Evolutionary conservation across 1,139 yeast species (phyloP).

Genomic region (Debaryomyces psychrophilus): DNA sequence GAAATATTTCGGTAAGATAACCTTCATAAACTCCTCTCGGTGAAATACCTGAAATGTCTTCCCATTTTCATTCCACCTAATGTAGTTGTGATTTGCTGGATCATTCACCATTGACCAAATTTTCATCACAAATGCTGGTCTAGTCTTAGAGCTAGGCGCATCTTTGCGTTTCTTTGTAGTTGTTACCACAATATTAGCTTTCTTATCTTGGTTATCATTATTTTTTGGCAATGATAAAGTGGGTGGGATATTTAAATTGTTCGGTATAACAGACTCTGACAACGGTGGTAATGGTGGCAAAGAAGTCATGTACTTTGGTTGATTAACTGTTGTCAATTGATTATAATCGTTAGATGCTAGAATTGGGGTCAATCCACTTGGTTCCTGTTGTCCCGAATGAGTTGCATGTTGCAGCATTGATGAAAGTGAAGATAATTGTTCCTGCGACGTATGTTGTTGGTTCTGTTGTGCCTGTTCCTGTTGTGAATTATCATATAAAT

Average conservation of each 20-base stretch:
- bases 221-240: conserved; percentile 14
- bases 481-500: conserved; percentile 18
- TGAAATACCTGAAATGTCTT: conserved; percentile 80
- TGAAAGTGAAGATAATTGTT: conserved; percentile 5
- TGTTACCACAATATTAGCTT: conserved; percentile 9
- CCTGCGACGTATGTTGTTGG: neutral
- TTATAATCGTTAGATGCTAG: conserved; percentile 18
- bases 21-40: conserved; percentile 83
- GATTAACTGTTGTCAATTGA: conserved; percentile 17
- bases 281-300: conserved; percentile 41
- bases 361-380: conserved; percentile 17
- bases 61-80: conserved; percentile 87
- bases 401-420: conserved; percentile 11
- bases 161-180: conserved; percentile 36
- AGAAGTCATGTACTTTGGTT: conserved; percentile 21
- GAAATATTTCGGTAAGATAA: conserved; percentile 84
- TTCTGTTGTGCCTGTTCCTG: conserved; percentile 11
- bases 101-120: conserved; percentile 96
- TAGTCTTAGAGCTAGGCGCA: conserved; percentile 37
- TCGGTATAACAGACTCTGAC: conserved; percentile 39
- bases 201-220: conserved; percentile 11
- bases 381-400: conserved; percentile 9
- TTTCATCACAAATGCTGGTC: conserved; percentile 91
- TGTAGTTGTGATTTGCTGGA: conserved; percentile 63
- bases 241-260: conserved; percentile 20